Base-by-base conservation (phyloP, 148 eudicot genomes). In the Vaccinium darrowii region DNA sequence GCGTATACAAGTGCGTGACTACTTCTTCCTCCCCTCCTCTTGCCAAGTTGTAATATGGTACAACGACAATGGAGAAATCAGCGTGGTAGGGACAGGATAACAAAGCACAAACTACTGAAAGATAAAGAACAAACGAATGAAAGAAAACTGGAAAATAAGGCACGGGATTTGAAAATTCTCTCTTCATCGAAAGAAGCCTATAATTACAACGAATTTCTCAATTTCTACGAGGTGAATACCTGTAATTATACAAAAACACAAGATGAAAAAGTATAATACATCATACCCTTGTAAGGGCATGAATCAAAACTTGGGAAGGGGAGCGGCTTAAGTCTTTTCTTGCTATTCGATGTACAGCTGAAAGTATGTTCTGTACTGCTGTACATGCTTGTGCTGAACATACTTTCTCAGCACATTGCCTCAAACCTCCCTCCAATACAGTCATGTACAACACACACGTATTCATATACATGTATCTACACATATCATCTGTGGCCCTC, bases 201-300 rank as follows among this genome's bases (percentile, higher is more conserved):
- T 15, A 79, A 79, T 79, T 56, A 56, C 81, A 79, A 33, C n/a
- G 8, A 16, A 79, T 56, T 30, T 79, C 82, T 79, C 49, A 18
- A 5, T 53, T 36, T 79, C 12, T 57, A 56, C 25, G 8, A 18
- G 67, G 50, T 50, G 18, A 56, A 25, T 78, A 10, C 80, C 18
- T 2, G 57, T n/a, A 76, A 19, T 47, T 76, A 9, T 50, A 49
- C 80, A 49, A 47, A 13, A 71, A 25, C 10, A 49, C 51, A 76
- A 33, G 67, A 79, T 3, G 67, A 56, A 54, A 52, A 16, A 33
- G 1, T 54, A 78, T 43, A 3, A 52, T 8, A 78, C 18, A 76
- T 27, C 57, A 16, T 56, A 78, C 21, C 63, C 65, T 0, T 60
- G 0, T 0, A 79, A 18, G 13, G 65, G 4, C 21, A 79, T 21